Evolutionary conservation across 2,329 filamentous ascomycete species (phyloP).

Genomic region (Acephala macrosclerotiorum): DNA sequence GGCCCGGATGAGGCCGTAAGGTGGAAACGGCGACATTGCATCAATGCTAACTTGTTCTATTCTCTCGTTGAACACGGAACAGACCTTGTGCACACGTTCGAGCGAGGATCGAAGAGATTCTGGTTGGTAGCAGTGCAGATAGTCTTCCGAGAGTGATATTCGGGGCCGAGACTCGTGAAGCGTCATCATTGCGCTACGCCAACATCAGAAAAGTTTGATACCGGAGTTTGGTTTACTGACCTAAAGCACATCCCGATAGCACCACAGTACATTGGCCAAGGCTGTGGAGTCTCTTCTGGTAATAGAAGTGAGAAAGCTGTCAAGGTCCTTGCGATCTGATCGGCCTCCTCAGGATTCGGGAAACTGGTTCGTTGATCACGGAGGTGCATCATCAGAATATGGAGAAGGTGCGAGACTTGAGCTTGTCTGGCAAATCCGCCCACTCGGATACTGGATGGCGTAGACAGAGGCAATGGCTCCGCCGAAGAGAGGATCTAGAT

Average conservation of each 20-base stretch:
- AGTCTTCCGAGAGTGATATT: background rate
- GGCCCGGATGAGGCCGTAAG: conserved; percentile 21
- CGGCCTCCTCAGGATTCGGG: conserved; percentile 24
- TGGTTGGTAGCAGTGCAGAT: conserved; percentile 7
- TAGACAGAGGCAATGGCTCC: conserved; percentile 28
- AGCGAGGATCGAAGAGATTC: conserved; percentile 27
- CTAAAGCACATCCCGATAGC: conserved; percentile 34
- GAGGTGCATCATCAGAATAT: conserved; percentile 27
- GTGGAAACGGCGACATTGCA: conserved; percentile 30
- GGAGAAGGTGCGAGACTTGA: conserved; percentile 31
- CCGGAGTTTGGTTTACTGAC: conserved; percentile 1
- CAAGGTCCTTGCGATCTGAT: conserved; percentile 33
- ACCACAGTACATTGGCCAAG: conserved; percentile 34
- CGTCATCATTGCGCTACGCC: conserved; percentile 27
- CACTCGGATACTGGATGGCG: conserved; percentile 28
- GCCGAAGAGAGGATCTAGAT: conserved; percentile 22
- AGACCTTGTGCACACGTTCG: conserved; percentile 18
- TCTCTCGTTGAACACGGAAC: conserved; percentile 21
- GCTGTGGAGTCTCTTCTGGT: conserved; percentile 32
- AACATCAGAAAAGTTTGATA: background rate
- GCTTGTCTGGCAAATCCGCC: conserved; percentile 34
- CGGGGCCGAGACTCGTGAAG: conserved; percentile 25
- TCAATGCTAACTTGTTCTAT: conserved; percentile 25
- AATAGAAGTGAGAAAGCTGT: conserved; percentile 29
- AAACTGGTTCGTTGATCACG: conserved; percentile 5